These are phyloP conservation scores for Entophlyctis luteolus DNA, from an alignment of 192 early-diverging fungal species.

Conservation along the genomic window DNA sequence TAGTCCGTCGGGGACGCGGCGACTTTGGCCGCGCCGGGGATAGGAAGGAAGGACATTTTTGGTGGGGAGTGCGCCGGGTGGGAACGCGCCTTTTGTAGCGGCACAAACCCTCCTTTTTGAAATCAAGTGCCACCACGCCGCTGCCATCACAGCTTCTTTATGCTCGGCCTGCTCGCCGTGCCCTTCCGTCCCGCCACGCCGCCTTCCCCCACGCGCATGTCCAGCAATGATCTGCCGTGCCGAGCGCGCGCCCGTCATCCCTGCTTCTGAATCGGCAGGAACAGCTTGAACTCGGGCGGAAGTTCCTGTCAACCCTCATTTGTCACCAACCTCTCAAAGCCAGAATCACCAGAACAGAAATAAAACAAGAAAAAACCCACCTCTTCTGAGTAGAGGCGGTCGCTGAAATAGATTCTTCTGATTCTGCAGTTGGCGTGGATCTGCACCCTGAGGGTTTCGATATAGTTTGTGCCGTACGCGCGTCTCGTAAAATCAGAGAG, in stretches of 20 bases:
- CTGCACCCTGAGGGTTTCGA: conserved; percentile 80
- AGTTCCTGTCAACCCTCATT: conserved; percentile 48
- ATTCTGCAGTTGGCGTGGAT: conserved; percentile 90
- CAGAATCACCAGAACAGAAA: neutral
- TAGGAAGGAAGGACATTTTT: conserved; percentile 36
- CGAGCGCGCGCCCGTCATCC: too few relatives aligned
- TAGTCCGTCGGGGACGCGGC: conserved; percentile 28
- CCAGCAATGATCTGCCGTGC: too few relatives aligned
- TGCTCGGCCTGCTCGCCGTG: too few relatives aligned
- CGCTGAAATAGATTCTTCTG: conserved; percentile 86
- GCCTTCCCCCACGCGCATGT: too few relatives aligned
- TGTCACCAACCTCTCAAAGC: neutral
- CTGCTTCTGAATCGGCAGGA: conserved; percentile 70
- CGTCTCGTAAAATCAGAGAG: conserved; percentile 78
- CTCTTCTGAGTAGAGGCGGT: conserved; percentile 85
- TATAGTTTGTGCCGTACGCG: conserved; percentile 85
- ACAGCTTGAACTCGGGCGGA: conserved; percentile 87
- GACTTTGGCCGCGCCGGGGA: conserved; percentile 29
- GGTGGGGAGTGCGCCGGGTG: conserved; percentile 11
- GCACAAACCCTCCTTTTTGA: neutral
- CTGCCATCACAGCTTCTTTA: too few relatives aligned
- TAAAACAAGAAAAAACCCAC: neutral
- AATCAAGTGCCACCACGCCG: neutral
- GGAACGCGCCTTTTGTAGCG: neutral
- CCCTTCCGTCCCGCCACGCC: too few relatives aligned